Evolutionary conservation across 148 eudicot species (phyloP), one percentile per base, ranked within the genome.

Genomic region (Chenopodium quinoa): DNA sequence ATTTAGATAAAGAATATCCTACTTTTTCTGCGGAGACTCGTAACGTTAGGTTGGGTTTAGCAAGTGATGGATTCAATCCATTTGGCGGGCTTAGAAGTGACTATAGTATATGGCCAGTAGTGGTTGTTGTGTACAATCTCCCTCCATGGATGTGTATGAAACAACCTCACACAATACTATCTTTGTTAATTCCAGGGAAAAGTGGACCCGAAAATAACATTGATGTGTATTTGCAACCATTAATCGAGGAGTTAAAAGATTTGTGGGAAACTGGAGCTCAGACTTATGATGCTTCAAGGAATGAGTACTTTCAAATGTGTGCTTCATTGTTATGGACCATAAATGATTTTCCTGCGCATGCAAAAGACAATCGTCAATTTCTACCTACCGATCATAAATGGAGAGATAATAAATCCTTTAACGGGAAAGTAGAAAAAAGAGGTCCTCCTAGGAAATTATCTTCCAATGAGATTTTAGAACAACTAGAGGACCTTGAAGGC

Each of bases 51-150:
- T 66, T 78, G 9, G 81, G 83, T 3, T 52, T 86, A 66, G 84
- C 84, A 23, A 81, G 65, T 62, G 84, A 83, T 63, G 80, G 88
- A 0, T 86, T 87, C 65, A 81, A 84, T 52, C 85, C 82, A 14
- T 82, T 82, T 32, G 19, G 66, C 1, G 73, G 48, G 1, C 52
- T 85, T 63, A 34, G 78, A 14, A 78, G 20, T 54, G 32, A 81
- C 2, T 64, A 81, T 81, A 81, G 84, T 46, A 83, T 79, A 65
- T 87, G 87, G 80, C 89, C 71, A 2, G 79, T 86, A 34, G 70
- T 86, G 20, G 54, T 82, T 22, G 54, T 79, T 31, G 58, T 46
- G 1, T 83, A 80, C 27, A 86, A 83, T 12, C 34, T 83, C 1
- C 81, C 78, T 2, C 70, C 44, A 4, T 81, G 69, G 81, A 60